Base-by-base conservation (phyloP, 2,329 filamentous ascomycete genomes). In the Eutypa lata region DNA sequence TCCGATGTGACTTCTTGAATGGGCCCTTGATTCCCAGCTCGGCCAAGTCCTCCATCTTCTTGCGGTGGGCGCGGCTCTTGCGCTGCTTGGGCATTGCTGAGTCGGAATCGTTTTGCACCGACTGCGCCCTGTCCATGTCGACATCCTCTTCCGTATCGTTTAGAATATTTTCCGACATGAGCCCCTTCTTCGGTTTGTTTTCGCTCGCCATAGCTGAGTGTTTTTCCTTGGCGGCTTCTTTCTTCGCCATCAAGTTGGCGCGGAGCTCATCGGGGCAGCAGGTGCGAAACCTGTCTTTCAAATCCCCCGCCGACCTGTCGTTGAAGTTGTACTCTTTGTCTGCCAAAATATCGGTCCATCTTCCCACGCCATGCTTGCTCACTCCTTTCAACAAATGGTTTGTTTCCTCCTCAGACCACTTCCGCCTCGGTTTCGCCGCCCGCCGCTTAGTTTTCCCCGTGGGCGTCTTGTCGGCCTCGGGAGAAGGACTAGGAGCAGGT, bases 211-310 rank as follows among this genome's bases (percentile, higher is more conserved):
- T 47, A 13, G 49, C 52, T 3, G 58, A 49, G 19, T 56, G 60
- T 37, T 55, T 64, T 54, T 59, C 61, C 38, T 53, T 64, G 49
- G 33, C 54, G 47, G 31, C 61, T 49, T 65, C 65, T 49, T 67
- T 69, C 55, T 67, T 73, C 11, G 53, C 58, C 16, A 65, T 56
- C 19, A 60, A 52, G 22, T 72, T 74, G 22, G 70, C 71, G 47
- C 80, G 77, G 37, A 87, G 73, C 64, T 87, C 84, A 33, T 78
- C 76, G 0, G 84, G 84, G 56, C 83, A 87, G 63, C 83, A 87
- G 3, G 84, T 87, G 48, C 84, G 76, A 62, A 87, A 87, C 13
- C 84, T 76, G 65, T 87, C 84, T 64, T 87, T 87, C 48, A 87
- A 66, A 61, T 87, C 84, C 8, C 82, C 82, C 3, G 83, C 81